A percentile compares a stretch with the other conserved stretches of the same genome.
These are phyloP conservation scores for Botrytis medusae DNA, from an alignment of 2,329 filamentous ascomycete genomes.

Conservation along the genomic window DNA sequence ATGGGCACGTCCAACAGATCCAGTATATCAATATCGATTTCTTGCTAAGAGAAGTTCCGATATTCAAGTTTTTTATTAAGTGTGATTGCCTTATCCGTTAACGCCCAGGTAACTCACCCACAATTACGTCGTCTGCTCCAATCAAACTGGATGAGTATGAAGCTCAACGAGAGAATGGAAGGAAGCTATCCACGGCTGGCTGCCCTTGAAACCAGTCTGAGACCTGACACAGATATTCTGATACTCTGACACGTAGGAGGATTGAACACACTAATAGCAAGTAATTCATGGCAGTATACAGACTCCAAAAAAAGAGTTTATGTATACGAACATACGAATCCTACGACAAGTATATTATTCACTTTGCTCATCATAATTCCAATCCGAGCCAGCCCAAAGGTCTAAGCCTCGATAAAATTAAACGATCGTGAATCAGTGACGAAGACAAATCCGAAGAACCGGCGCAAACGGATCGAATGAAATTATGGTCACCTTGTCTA, in stretches of 20 bases:
- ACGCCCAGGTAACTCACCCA: not conserved
- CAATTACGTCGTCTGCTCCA: not conserved
- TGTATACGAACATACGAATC: not conserved
- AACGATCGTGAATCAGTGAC: slow-evolving; percentile 7
- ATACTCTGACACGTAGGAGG: slow-evolving; percentile 12
- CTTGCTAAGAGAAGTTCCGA: not conserved
- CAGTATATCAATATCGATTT: slow-evolving; percentile 1
- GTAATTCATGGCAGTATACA: not conserved
- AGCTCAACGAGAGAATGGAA: not conserved
- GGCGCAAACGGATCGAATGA: slow-evolving; percentile 9
- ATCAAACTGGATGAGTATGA: not conserved
- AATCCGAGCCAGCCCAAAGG: not conserved
- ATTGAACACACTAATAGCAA: not conserved
- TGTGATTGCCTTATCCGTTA: not conserved
- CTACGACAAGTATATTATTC: not conserved
- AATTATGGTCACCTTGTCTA: slow-evolving; percentile 19
- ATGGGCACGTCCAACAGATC: slow-evolving; percentile 1
- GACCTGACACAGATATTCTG: slow-evolving; percentile 1
- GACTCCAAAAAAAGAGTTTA: no score
- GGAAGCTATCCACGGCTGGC: not conserved
- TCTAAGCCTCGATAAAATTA: slow-evolving; percentile 13
- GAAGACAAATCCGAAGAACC: not conserved
- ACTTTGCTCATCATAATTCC: not conserved
- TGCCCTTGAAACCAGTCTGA: slow-evolving; percentile 12
- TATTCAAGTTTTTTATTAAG: not conserved